Conservation (phyloP, 2,329 filamentous ascomycete genomes). For the Ophiostoma australiae region DNA sequence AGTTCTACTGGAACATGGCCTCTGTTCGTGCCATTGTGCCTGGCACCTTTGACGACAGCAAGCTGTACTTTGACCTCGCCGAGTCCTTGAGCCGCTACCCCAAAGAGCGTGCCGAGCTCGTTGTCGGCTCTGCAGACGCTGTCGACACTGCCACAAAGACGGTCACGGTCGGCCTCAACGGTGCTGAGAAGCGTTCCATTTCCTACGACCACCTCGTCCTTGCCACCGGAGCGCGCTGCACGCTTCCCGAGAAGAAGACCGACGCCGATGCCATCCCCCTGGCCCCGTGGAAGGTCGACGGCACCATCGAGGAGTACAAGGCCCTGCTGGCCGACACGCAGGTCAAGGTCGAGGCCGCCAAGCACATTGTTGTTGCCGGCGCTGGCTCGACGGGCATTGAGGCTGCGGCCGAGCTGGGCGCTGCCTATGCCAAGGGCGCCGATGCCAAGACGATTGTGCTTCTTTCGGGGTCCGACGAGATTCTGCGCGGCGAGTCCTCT, state of each 20-base stretch:
- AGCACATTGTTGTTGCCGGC: constrained; percentile 53
- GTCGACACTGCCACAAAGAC: constrained; percentile 42
- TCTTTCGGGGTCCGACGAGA: constrained; percentile 41
- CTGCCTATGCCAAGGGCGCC: constrained; percentile 38
- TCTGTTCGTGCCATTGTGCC: constrained; percentile 53
- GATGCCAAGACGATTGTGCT: constrained; percentile 43
- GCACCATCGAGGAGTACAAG: constrained; percentile 43
- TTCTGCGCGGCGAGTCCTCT: constrained; percentile 44
- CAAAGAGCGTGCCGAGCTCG: constrained; percentile 45
- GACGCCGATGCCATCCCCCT: constrained; percentile 33
- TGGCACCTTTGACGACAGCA: constrained; percentile 44
- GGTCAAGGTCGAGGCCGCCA: constrained; percentile 42
- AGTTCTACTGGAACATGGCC: constrained; percentile 57
- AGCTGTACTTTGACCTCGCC: constrained; percentile 48
- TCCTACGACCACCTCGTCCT: constrained; percentile 55
- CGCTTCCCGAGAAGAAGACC: constrained; percentile 28
- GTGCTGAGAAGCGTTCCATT: constrained; percentile 34
- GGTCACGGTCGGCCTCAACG: constrained; percentile 38
- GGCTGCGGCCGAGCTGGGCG: constrained; percentile 50
- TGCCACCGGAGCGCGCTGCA: constrained; percentile 48
- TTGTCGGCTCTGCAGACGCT: constrained; percentile 46
- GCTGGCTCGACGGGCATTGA: constrained; percentile 55
- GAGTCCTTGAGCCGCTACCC: constrained; percentile 49
- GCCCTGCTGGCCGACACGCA: constrained; percentile 40
- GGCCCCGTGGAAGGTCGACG: constrained; percentile 49